Evolutionary conservation across 2,329 filamentous ascomycete species (phyloP).

Genomic region (Aspergillus intermedius): DNA sequence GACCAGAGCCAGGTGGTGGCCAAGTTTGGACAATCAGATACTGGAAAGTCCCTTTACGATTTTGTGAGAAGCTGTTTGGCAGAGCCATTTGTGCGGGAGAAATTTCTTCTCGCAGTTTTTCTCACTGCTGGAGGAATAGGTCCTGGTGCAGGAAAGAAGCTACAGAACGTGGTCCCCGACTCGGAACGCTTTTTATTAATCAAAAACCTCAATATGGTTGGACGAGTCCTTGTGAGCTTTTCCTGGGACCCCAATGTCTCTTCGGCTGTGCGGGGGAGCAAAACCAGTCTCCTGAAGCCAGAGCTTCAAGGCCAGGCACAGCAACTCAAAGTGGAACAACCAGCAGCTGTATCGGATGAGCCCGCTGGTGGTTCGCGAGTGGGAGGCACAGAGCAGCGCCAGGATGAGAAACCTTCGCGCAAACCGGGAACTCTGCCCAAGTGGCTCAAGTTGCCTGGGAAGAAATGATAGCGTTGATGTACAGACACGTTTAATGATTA

Average conservation of each 20-base stretch:
- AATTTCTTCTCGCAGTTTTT: constrained; percentile 66
- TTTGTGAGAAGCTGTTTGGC: constrained; percentile 69
- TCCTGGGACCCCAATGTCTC: constrained; percentile 63
- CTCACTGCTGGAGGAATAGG: constrained; percentile 16
- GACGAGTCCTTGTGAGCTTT: constrained; percentile 68
- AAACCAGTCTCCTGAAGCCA: constrained; percentile 53
- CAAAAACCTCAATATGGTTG: constrained; percentile 61
- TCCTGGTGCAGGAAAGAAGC: constrained; percentile 9
- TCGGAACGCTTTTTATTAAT: constrained; percentile 55
- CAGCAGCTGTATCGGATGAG: constrained; percentile 47
- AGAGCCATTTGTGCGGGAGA: constrained; percentile 47
- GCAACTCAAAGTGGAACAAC: constrained; percentile 50
- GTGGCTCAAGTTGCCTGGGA: constrained; percentile 65
- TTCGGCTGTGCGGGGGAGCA: constrained; percentile 44
- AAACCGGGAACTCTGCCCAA: constrained; percentile 51
- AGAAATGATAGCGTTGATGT: constrained; percentile 50
- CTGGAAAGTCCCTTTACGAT: constrained; percentile 64
- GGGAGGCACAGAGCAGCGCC: constrained; percentile 16
- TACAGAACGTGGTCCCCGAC: constrained; percentile 31
- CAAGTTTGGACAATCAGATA: constrained; percentile 62
- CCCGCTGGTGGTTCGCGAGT: constrained; percentile 38
- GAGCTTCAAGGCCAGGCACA: constrained; percentile 58
- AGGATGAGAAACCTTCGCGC: constrained; percentile 25
- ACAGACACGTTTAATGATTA: no score
- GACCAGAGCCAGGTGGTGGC: constrained; percentile 74